Percentiles rank a stretch among this genome's conserved stretches.
Evolutionary conservation across 257 asterid species (phyloP).

Genomic region (Leptodermis oblonga): DNA sequence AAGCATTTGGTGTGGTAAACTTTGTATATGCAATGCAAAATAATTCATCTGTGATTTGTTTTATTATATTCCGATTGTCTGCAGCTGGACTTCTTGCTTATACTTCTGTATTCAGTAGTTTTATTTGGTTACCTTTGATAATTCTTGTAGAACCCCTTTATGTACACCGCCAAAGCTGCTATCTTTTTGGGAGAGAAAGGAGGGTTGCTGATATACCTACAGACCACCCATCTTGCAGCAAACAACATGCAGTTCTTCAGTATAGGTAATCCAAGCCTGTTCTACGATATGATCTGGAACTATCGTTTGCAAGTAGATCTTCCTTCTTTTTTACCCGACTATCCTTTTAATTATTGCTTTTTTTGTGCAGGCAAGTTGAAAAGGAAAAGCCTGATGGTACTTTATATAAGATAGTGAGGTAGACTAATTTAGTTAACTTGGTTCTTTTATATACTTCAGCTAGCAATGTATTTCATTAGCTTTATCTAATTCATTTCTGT

Average conservation of each 20-base stretch:
- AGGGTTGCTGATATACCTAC: slow-evolving; percentile 94
- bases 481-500: slow-evolving; percentile 14
- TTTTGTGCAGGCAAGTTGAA: slow-evolving; percentile 75
- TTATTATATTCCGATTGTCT: not conserved
- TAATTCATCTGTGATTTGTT: not conserved
- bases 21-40: not conserved
- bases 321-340: not conserved
- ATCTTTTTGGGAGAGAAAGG: slow-evolving; percentile 98
- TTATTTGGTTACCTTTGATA: not conserved
- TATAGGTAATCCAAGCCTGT: slow-evolving; percentile 47
- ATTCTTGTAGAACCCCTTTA: slow-evolving; percentile 69
- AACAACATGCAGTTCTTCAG: slow-evolving; percentile 98
- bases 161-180: slow-evolving; percentile 92
- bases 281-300: not conserved
- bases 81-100: not conserved
- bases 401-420: slow-evolving; percentile 69
- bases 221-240: slow-evolving; percentile 99
- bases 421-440: slow-evolving; percentile 15
- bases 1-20: not conserved
- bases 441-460: slow-evolving; percentile 17
- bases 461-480: slow-evolving; percentile 10
- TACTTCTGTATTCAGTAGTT: not conserved
- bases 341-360: slow-evolving; percentile 5
- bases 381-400: slow-evolving; percentile 81
- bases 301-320: not conserved